Percentiles rank a stretch among this genome's conserved stretches.
Evolutionary conservation across 495 filamentous ascomycete species (phyloP).

Genomic region (Lepraria neglecta): DNA sequence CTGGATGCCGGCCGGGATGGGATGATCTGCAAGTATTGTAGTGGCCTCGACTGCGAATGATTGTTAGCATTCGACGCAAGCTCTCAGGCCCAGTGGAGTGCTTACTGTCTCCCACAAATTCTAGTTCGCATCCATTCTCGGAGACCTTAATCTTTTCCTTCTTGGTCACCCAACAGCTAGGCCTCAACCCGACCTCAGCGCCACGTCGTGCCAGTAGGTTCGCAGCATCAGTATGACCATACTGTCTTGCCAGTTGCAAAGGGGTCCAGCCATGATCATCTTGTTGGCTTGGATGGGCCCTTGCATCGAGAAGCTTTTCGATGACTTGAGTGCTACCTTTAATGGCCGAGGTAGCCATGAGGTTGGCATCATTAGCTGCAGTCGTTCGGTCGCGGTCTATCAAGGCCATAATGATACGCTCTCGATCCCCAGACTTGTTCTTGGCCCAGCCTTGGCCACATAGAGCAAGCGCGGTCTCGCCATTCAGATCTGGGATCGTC

Average conservation of each 20-base stretch:
- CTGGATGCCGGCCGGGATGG: conserved; percentile 1
- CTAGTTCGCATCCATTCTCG: conserved; percentile 4
- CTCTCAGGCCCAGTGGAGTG: background rate
- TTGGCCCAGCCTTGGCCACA: conserved; percentile 11
- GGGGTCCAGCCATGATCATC: conserved; percentile 12
- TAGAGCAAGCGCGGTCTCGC: conserved; percentile 5
- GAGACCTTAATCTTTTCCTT: conserved; percentile 3
- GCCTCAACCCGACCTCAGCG: conserved; percentile 9
- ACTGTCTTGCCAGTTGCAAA: conserved; percentile 9
- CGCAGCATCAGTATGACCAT: conserved; percentile 10
- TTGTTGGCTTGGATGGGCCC: conserved; percentile 5
- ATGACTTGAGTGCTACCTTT: conserved; percentile 11
- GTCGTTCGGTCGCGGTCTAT: conserved; percentile 5
- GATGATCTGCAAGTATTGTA: background rate
- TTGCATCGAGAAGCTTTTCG: conserved; percentile 9
- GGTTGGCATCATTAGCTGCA: background rate
- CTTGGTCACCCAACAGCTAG: background rate
- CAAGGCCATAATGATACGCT: background rate
- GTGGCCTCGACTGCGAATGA: background rate
- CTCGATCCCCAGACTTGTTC: conserved; percentile 5
- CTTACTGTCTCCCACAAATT: conserved; percentile 11
- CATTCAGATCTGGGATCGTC: conserved; percentile 2
- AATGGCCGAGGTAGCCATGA: conserved; percentile 9
- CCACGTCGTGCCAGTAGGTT: conserved; percentile 1
- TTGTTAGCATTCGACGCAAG: background rate